Conservation (phyloP, 2,329 filamentous ascomycete species). For the Phialocephala sp. region DNA sequence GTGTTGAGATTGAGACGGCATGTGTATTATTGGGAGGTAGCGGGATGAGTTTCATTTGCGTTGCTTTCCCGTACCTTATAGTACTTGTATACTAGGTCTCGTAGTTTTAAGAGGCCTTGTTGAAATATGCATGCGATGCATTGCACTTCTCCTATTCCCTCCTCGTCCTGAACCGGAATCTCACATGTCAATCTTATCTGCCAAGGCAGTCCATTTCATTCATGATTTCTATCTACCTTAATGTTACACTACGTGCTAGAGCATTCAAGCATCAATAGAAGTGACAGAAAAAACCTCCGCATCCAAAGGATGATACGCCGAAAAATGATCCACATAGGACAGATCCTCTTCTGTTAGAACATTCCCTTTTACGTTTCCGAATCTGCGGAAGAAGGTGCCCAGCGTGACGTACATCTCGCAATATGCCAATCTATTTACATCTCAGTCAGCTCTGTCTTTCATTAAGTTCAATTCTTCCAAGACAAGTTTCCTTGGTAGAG, state of each 20-base stretch:
- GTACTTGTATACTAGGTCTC: too few species aligned
- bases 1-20: too few species aligned
- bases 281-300: conserved; percentile 36
- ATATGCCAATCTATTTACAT: conserved; percentile 42
- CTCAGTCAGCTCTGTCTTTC: background rate
- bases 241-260: background rate
- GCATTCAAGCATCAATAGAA: background rate
- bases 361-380: conserved; percentile 35
- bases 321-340: conserved; percentile 43
- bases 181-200: too few species aligned
- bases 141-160: too few species aligned
- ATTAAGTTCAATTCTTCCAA: too few species aligned
- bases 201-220: too few species aligned
- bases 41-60: too few species aligned
- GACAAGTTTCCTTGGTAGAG: background rate
- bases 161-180: too few species aligned
- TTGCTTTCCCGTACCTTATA: too few species aligned
- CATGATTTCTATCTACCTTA: background rate
- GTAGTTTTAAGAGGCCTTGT: too few species aligned
- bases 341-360: conserved; percentile 36
- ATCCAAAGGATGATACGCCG: conserved; percentile 29
- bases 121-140: too few species aligned
- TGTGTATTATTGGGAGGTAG: too few species aligned
- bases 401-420: conserved; percentile 45
- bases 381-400: conserved; percentile 42